Evolutionary conservation across 768 basidiomycete species (phyloP).

Genomic region (Agaricus subrufescens): DNA sequence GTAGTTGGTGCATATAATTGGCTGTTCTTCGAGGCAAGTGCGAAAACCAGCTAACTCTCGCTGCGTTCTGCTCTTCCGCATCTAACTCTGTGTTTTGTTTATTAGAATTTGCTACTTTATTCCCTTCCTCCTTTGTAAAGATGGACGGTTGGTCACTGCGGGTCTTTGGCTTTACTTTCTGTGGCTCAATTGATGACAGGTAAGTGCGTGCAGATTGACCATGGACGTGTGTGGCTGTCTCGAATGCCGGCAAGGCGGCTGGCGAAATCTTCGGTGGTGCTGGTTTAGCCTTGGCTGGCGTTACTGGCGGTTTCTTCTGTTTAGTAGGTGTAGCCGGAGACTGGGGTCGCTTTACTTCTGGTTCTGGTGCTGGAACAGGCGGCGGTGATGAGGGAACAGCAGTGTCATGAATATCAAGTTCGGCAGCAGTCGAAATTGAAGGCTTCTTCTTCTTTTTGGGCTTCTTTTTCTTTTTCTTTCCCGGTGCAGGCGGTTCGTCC

Average conservation of each 20-base stretch:
- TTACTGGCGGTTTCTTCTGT: constrained; percentile 13
- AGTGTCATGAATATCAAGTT: constrained; percentile 15
- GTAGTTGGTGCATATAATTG: constrained; percentile 58
- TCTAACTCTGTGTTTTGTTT: constrained; percentile 28
- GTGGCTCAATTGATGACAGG: constrained; percentile 40
- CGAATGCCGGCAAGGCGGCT: constrained; percentile 31
- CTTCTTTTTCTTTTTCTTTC: constrained; percentile 65
- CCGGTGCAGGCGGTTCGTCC: constrained; percentile 32
- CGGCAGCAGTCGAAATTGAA: constrained; percentile 27
- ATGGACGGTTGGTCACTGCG: constrained; percentile 54
- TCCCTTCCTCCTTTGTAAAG: constrained; percentile 37
- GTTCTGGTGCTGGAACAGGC: constrained; percentile 8
- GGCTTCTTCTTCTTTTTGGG: constrained; percentile 76
- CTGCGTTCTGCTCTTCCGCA: constrained; percentile 33
- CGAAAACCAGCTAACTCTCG: constrained; percentile 51
- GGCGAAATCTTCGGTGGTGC: constrained; percentile 27
- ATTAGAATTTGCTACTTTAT: constrained; percentile 12
- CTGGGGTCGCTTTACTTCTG: neutral
- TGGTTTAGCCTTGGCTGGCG: constrained; percentile 13
- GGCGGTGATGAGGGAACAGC: constrained; percentile 17
- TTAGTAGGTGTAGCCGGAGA: constrained; percentile 9
- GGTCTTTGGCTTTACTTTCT: constrained; percentile 69
- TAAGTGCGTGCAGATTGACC: constrained; percentile 74
- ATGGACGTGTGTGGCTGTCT: constrained; percentile 34
- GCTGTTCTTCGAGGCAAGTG: constrained; percentile 56